Base-by-base conservation (phyloP, 83 land plant genomes). In the Thuja plicata region DNA sequence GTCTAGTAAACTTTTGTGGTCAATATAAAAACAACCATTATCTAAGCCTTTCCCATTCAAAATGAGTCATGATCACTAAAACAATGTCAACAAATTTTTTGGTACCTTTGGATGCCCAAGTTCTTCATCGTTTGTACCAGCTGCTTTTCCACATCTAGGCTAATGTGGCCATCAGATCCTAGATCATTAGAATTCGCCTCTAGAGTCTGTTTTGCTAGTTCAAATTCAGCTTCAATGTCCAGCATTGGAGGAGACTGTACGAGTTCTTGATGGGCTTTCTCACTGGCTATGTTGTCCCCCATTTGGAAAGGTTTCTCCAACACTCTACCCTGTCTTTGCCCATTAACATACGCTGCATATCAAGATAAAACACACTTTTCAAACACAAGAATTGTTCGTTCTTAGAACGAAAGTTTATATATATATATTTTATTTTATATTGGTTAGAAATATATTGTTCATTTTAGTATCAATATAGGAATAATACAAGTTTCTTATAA, bases 311-410 rank as follows among this genome's bases (percentile, higher is more conserved):
- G 93, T 92, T 90, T 95, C 88, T 97, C 99, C 88, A 90, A 84
- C 0, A 94, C 84, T 71, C 79, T 84, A 13, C 98, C 99, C 91
- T 91, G 86, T 52, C 99, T 90, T 89, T 92, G 91, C 43, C 99
- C 99, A 93, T 97, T 97, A 9, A 95, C 98, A 90, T 94, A 96
- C n/a, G 99, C 98, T 97, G 95, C 35, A 88, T 34, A 76, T 54
- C 13, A 79, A 88, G 19, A 73, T 1, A 86, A 38, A 15, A 2
- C 57, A 54, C 3, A 15, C 57, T 16, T 41, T n/a, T 70, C 27
- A 70, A 70, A 70, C 74, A 70, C 11, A 70, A 27, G 74, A 70
- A 70, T 24, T n/a, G 19, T 3, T 54, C 3, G 3, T 70, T 70
- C 3, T 24, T n/a, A n/a, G n/a, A n/a, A n/a, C n/a, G n/a, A n/a